Evolutionary conservation across 2,329 filamentous ascomycete genomes (phyloP), one percentile per base, ranked within the genome.

Genomic region (Scolecobasidium constrictum): DNA sequence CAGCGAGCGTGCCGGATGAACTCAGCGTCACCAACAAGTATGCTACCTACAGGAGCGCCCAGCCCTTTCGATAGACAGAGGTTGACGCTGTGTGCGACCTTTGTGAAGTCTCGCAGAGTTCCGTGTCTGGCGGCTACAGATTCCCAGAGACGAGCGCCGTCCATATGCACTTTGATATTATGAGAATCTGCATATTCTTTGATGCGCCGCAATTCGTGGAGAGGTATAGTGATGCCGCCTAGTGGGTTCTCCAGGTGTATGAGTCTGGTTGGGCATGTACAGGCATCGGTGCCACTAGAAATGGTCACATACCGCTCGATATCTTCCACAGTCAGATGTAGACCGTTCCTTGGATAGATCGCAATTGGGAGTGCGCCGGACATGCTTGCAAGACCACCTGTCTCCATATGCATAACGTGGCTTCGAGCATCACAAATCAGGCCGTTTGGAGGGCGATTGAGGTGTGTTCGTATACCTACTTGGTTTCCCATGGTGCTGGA

Each of bases 401-500:
- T 75, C 56, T 81, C 77, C 67, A 81, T 78, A 31, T 78, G 69
- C 45, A 84, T 67, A 46, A 95, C 83, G 57, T 95, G 88, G 4
- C 78, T 75, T 26, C 85, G 75, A 49, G 78, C 69, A 56, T 95
- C 88, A 52, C 83, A 85, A 6, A 95, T 65, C 4, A 95, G 75
- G 5, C 76, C 75, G 58, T 94, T 78, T 0, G 90, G 88, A 12
- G 88, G 87, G 47, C 84, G 81, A 1, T 69, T 73, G 12, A 95
- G 71, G 46, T 90, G 82, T 2, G 83, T 73, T 31, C 88, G 78
- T 33, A 94, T 71, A 0, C 82, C 81, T n/a, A 95, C 68, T 59
- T 94, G 87, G 64, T 95, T 95, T 33, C 86, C 87, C 87, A 94
- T 94, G 3, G 87, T 94, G 3, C 88, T 88, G 0, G 85, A 92